A percentile compares a stretch with the other conserved stretches of the same genome.
These are phyloP conservation scores for Aureobasidium lini DNA, from an alignment of 2,329 filamentous ascomycete species.

Conservation along the genomic window DNA sequence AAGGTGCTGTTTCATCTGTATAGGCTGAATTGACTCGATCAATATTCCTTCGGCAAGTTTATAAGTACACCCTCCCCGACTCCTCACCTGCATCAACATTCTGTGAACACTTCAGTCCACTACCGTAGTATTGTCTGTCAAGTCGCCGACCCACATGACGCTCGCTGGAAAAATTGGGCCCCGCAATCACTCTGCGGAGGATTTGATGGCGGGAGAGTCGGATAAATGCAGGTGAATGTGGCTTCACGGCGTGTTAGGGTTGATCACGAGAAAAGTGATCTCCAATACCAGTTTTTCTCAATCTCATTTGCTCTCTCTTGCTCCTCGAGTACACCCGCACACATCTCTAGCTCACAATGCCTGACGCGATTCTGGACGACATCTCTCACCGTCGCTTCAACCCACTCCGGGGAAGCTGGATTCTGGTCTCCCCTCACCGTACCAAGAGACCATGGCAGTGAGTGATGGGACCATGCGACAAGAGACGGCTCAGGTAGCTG, in stretches of 20 bases:
- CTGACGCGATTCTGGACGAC: constrained; percentile 64
- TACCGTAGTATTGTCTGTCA: not conserved
- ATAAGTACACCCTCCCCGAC: not conserved
- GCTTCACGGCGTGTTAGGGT: constrained; percentile 5
- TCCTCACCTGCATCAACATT: not conserved
- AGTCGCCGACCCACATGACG: not conserved
- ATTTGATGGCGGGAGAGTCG: not conserved
- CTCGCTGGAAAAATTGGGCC: not conserved
- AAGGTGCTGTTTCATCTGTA: not conserved
- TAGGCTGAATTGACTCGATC: not conserved
- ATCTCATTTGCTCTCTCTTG: not conserved
- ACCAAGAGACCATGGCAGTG: constrained; percentile 98
- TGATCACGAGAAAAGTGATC: not conserved
- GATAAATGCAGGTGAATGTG: constrained; percentile 1
- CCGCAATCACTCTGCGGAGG: constrained; percentile 1
- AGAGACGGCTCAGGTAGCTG: constrained; percentile 20
- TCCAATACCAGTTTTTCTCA: constrained; percentile 3
- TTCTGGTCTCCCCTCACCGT: constrained; percentile 90
- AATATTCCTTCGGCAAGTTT: not conserved
- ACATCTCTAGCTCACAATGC: constrained; percentile 26
- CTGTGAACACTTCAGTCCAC: not conserved
- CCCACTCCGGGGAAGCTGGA: constrained; percentile 79
- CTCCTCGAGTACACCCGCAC: not conserved
- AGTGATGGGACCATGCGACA: constrained; percentile 64
- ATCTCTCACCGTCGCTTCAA: constrained; percentile 96